Base-by-base conservation (phyloP, 768 basidiomycete genomes). In the Artomyces pyxidatus region DNA sequence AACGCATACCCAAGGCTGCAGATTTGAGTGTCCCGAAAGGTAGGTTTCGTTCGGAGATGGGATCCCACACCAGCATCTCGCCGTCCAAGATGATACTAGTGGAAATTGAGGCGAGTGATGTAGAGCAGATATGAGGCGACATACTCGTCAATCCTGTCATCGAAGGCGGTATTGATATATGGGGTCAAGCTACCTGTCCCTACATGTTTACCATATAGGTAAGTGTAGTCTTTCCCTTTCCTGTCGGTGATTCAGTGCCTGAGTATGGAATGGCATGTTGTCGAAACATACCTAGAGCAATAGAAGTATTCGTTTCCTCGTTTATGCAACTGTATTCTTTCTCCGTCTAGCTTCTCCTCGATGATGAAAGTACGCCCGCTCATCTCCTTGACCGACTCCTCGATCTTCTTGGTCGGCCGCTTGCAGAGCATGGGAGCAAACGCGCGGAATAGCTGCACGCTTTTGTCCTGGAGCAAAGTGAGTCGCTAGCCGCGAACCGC, bases 1-100 rank as follows among this genome's bases (percentile, higher is more conserved):
- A n/a, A 39, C 42, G 37, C 52, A 37, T 50, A 91, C 90, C 88
- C 14, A 85, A 70, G 0, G 94, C 94, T 37, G 92, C 91, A 0
- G 92, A 89, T 67, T 99, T 99, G 43, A 99, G 70, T 0, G 82
- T 88, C 2, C 96, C 96, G 53, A 99, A 98, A 0, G 95, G 90
- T 17, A 96, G 70, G 59, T 90, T 88, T 19, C 88, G 80, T 58
- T 86, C 84, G 1, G 89, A 83, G 3, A 86, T 72, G 0, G 95
- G 95, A 65, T 98, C 96, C 88, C 88, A 98, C 3, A 97, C 95
- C 27, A 99, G 70, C 95, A 99, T 98, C 64, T 99, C 96, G 0
- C 96, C 96, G 57, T 99, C 96, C 12, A 99, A 65, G 41, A 98
- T 89, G 57, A 95, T 85, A 43, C 95, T 97, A 49, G 3, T 21